Base-by-base conservation (phyloP, 1,284 basidiomycete species). In the Ganoderma sinense region DNA sequence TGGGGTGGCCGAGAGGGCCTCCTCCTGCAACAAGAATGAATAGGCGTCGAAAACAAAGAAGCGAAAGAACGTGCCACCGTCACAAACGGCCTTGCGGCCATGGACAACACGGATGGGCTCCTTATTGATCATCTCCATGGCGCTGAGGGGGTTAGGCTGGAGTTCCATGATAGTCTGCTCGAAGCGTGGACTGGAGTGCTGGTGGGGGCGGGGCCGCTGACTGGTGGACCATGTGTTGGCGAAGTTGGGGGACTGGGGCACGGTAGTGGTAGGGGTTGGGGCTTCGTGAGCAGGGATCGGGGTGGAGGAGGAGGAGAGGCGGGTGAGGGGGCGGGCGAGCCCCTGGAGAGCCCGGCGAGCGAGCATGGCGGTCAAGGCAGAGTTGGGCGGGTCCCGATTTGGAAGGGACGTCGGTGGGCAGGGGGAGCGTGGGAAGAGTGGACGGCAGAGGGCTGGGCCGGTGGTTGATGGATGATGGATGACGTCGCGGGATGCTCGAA, bases 1-100 rank as follows among this genome's bases (percentile, higher is more conserved):
- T 97, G 18, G 97, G 97, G 81, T 99, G 97, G 60, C 97, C 97
- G 41, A 99, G 88, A 62, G 97, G 90, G n/a, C 97, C 97, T 81
- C 91, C 92, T 82, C 97, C 97, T 99, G 74, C 18, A 18, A 51
- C 40, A 69, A 66, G 11, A 41, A 36, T 65, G 64, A 58, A 23
- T 14, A 20, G 51, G 41, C 59, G 59, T 39, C 23, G 14, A 14
- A 18, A 13, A 7, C 16, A 62, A 56, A 53, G 2, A 67, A 4
- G 39, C 11, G 36, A 16, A 18, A 4, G 51, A 4, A 83, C 94
- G 78, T 76, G 97, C 97, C 97, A 75, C 97, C 97, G 80, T 99
- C 97, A 79, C 97, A 99, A 65, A 91, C 87, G 4, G 95, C 97
- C 79, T 91, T 94, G 74, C 97, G 87, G 41, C 90, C 93, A 65